Base-by-base conservation (phyloP, 352 stramenopile genomes). In the Discostella stelligera region DNA sequence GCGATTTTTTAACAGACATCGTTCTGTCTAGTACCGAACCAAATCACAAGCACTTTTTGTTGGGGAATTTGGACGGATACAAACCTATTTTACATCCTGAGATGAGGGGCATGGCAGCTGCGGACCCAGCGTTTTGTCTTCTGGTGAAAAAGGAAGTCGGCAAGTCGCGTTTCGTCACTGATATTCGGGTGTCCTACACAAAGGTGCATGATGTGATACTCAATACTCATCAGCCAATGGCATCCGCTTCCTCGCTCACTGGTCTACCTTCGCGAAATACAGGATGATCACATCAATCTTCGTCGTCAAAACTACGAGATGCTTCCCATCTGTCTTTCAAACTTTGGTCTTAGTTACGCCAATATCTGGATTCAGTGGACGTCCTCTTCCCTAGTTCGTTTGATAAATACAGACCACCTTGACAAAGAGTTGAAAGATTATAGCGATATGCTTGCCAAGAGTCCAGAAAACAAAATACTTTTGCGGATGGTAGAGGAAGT, bases 351-450 rank as follows among this genome's bases (percentile, higher is more conserved):
- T n/a, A 65, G 63, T 16, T 83, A 77, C 66, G 61, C 74, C 14
- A 77, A 82, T 58, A 59, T 79, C 37, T 83, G 75, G 75, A 63
- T 83, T 59, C 48, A 75, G 0, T 83, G 76, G 69, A 66, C 54
- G 23, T 70, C 69, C 11, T 66, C 56, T 20, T 37, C 69, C 14
- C 49, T 79, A 11, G 25, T 83, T 32, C 50, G 76, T 10, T 55
- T 83, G 13, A 76, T 64, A 18, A 59, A 73, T 62, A 59, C 68
- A 9, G 56, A 72, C 48, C 75, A 79, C 41, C 79, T 79, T 44
- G 69, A 77, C 46, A 75, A 71, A 58, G 69, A 83, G 25, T 52
- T 83, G 16, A 74, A 69, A 48, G 76, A 83, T 56, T 83, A 77
- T 54, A 72, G 50, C 41, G 39, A 41, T 4, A 73, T 83, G 64